Base-by-base conservation (phyloP, 371 early-diverging fungal species). In the Funneliformis caledonium region DNA sequence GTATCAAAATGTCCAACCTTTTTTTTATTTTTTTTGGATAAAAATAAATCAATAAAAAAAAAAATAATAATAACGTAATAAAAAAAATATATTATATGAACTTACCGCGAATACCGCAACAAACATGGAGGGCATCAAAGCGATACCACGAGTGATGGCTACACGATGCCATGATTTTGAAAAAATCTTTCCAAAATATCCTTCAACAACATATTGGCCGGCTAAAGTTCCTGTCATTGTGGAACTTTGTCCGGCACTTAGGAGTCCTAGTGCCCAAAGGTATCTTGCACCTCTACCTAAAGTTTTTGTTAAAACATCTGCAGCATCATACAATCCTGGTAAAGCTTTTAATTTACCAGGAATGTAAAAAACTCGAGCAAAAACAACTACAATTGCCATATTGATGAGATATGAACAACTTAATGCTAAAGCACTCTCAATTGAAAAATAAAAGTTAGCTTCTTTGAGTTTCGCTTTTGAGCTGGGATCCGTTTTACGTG, bases 221-320 rank as follows among this genome's bases (percentile, higher is more conserved):
- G 93, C 92, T 50, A 94, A 78, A 8, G 94, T 94, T 16, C 93
- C 94, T 10, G 94, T 91, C 89, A 93, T 92, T 7, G 94, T 93
- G 1, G 92, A 90, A 62, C 72, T 70, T 83, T 94, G 94, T 6
- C 94, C 94, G 11, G 92, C 91, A 0, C 92, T 91, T 22, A 94
- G 83, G 76, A 94, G 82, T 7, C 92, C 94, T 2, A 91, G 81
- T 2, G 93, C 93, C 87, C 91, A 94, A 33, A 93, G 83, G 79
- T 90, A 91, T 47, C 88, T 88, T 4, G 91, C 91, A 16, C 84
- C 85, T 50, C 81, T 75, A 2, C 93, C 93, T 10, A 94, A 83
- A 19, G 89, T 88, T 1, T 84, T 81, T 19, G 86, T 84, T 14
- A 93, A 80, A 16, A 91, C 90, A 33, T 86, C 86, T 11, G 90